Percentiles rank a stretch among this genome's conserved stretches.
Evolutionary conservation across 176 grass and related monocot species (phyloP).

Genomic region (Thalia dealbata): DNA sequence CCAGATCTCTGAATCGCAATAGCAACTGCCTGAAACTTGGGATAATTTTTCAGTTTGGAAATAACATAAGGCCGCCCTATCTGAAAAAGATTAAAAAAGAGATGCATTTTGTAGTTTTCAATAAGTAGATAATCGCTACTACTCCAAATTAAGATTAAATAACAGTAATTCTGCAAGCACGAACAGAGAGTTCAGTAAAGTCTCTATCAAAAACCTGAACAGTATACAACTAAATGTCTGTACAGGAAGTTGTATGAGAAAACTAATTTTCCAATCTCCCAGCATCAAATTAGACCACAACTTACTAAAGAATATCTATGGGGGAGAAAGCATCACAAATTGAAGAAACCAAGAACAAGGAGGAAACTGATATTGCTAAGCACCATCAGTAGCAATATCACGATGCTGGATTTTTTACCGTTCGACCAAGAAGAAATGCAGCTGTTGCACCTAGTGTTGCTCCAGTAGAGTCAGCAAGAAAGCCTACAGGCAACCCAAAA

Average conservation of each 20-base stretch:
- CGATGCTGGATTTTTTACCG: conserved; percentile 32
- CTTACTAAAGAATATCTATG: background rate
- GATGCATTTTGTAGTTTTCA: background rate
- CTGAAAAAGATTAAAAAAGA: conserved; percentile 24
- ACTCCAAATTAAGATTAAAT: background rate
- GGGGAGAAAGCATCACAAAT: background rate
- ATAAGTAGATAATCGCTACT: background rate
- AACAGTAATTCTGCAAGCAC: background rate
- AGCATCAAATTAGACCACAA: background rate
- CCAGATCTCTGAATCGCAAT: conserved; percentile 99
- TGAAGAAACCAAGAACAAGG: background rate
- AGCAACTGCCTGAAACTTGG: conserved; percentile 97
- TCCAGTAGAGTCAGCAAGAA: conserved; percentile 94
- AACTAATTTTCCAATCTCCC: background rate
- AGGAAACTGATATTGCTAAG: background rate
- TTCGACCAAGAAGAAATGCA: conserved; percentile 98
- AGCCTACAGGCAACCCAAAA: conserved; percentile 90
- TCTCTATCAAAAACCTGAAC: background rate
- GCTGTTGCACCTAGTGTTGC: conserved; percentile 96
- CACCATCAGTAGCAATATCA: no score
- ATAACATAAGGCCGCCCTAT: conserved; percentile 93
- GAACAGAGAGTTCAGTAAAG: background rate
- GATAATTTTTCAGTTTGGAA: conserved; percentile 94
- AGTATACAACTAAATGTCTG: background rate
- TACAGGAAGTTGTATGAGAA: background rate